Evolutionary conservation across 129 eudicot species (phyloP).

Genomic region (Scalesia atractyloides): DNA sequence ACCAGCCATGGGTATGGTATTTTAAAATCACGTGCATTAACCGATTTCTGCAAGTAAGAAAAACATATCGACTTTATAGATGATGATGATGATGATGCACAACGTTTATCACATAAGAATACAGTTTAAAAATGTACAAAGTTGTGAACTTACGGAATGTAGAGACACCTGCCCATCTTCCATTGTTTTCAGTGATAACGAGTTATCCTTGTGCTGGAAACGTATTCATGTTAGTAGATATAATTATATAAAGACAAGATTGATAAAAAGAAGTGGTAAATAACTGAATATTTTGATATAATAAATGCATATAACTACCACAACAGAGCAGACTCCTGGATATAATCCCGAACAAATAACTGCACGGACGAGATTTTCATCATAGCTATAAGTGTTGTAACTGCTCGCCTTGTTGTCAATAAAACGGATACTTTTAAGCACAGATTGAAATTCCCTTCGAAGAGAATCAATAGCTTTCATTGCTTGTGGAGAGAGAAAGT

Average conservation of each 20-base stretch:
- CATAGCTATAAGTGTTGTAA: conserved; percentile 63
- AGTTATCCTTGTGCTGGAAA: conserved; percentile 71
- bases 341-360: conserved; percentile 85
- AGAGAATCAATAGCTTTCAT: conserved; percentile 89
- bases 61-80: neutral
- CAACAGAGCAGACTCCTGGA: conserved; percentile 85
- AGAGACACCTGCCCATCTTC: conserved; percentile 80
- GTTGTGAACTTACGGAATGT: conserved; percentile 54
- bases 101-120: neutral
- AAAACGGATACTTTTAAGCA: conserved; percentile 68
- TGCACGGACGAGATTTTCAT: conserved; percentile 69
- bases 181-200: conserved; percentile 80
- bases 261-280: neutral
- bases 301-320: conserved; percentile 45
- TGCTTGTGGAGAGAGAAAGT: conserved; percentile 77
- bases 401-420: conserved; percentile 53
- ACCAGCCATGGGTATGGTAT: conserved; percentile 88
- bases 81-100: neutral
- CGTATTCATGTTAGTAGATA: conserved; percentile 16
- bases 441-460: conserved; percentile 62
- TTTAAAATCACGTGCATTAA: conserved; percentile 64
- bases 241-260: conserved; percentile 3
- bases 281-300: neutral
- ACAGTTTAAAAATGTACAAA: neutral
- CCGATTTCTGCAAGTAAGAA: conserved; percentile 52